Percentiles rank a stretch among this genome's conserved stretches.
Conservation (phyloP, 257 asterid genomes). For the Parsonsia alboflavescens region DNA sequence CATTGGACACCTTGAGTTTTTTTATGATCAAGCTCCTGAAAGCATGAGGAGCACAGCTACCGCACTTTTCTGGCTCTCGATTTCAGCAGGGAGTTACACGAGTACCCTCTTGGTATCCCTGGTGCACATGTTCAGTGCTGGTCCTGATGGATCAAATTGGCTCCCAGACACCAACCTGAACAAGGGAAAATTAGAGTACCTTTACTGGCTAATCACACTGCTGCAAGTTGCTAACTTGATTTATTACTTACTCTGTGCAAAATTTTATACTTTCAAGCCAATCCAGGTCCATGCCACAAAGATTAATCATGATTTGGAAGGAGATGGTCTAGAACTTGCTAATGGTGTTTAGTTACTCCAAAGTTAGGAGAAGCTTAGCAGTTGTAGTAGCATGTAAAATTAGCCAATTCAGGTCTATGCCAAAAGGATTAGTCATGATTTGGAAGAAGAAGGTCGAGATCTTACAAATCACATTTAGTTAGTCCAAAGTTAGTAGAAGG, state of each 20-base stretch:
- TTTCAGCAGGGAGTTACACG: conserved; percentile 63
- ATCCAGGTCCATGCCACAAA: conserved; percentile 27
- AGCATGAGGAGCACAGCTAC: conserved; percentile 82
- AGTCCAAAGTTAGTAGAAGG: not conserved
- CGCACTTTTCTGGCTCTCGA: conserved; percentile 70
- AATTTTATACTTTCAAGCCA: conserved; percentile 66
- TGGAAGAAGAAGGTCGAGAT: conserved; percentile 28
- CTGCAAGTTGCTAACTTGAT: conserved; percentile 60
- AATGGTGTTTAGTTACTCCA: conserved; percentile 25
- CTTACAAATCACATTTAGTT: conserved; percentile 34
- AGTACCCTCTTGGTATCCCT: conserved; percentile 64
- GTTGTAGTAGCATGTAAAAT: not conserved
- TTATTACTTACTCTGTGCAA: conserved; percentile 68
- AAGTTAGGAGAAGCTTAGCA: not conserved
- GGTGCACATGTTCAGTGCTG: conserved; percentile 43
- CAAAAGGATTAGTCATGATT: conserved; percentile 15
- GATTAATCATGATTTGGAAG: conserved; percentile 14
- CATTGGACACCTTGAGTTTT: conserved; percentile 75
- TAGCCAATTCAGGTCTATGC: conserved; percentile 46
- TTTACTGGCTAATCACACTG: conserved; percentile 71
- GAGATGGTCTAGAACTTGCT: conserved; percentile 35
- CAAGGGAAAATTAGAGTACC: conserved; percentile 65
- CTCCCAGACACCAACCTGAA: conserved; percentile 66
- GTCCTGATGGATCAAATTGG: conserved; percentile 69
- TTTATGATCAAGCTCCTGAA: conserved; percentile 87